Evolutionary conservation across 2,329 filamentous ascomycete species (phyloP), one percentile per base, ranked within the genome.

Genomic region (Neopestalotiopsis sp.): DNA sequence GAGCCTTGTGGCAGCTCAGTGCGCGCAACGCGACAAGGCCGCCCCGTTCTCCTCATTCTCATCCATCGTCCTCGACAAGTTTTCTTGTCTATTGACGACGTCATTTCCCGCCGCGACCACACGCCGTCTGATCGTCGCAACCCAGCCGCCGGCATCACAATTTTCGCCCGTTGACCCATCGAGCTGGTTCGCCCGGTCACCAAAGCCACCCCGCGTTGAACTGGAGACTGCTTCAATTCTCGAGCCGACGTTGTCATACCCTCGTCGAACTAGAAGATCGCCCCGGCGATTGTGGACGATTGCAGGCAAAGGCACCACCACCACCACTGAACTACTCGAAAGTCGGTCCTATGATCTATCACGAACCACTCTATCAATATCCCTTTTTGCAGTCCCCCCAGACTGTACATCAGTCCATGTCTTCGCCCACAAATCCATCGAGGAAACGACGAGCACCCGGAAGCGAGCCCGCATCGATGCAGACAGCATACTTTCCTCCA

Each of bases 381-480:
- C 63, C 63, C 57, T 56, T 34, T 66, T 34, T 40, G 49, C 49
- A 66, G 34, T 30, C 49, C 14, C 42, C 30, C 20, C 63, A 58
- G 49, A 24, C 63, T 30, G 24, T 57, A 14, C 67, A 58, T 20
- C 60, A n/a, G 63, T 69, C 69, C n/a, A 72, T 71, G 70, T 67
- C 70, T 40, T 67, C 69, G 73, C 72, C 77, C 70, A 62, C 59
- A 62, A 71, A 75, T 62, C 79, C 75, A 74, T 70, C 75, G 69
- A 75, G 77, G 72, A 79, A 79, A 73, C 73, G 77, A 70, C 75
- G 76, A 72, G 76, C 77, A 66, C 77, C 76, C 45, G 77, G 77
- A 70, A 77, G 71, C 66, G 49, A 75, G 68, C 76, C 77, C 4
- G 73, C 75, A 28, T 42, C 49, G 40, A 68, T 66, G 76, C 83